These are phyloP conservation scores for Claviceps spartinae DNA, from an alignment of 2,329 filamentous ascomycete genomes.

Conservation along the genomic window DNA sequence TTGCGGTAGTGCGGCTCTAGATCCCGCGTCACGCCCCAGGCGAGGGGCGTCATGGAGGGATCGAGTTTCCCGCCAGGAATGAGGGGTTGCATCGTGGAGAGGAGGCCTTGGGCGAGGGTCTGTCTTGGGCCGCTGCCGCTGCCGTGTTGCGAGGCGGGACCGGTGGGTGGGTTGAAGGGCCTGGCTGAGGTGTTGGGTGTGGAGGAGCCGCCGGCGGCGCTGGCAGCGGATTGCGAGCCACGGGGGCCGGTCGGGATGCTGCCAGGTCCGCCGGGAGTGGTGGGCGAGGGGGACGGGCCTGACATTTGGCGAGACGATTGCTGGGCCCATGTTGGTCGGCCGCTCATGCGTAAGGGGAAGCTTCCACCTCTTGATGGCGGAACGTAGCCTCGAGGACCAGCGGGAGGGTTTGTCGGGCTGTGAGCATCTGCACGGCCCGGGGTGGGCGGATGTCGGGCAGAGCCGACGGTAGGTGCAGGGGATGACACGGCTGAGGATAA, in stretches of 20 bases:
- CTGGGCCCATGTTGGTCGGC: constrained; percentile 32
- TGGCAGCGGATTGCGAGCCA: constrained; percentile 11
- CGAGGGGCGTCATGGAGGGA: constrained; percentile 28
- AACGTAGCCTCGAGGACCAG: constrained; percentile 41
- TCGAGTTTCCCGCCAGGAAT: constrained; percentile 43
- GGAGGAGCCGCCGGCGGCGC: constrained; percentile 21
- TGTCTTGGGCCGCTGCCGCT: constrained; percentile 23
- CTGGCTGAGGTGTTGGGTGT: constrained; percentile 26
- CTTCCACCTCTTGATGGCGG: constrained; percentile 27
- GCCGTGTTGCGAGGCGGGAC: constrained; percentile 31
- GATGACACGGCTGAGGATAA: constrained; percentile 23
- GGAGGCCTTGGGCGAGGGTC: constrained; percentile 37
- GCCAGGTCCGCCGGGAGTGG: constrained; percentile 25
- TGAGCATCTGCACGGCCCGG: constrained; percentile 25
- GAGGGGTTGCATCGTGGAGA: constrained; percentile 36
- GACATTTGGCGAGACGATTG: constrained; percentile 19
- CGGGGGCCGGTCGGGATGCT: constrained; percentile 37
- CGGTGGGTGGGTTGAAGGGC: constrained; percentile 45
- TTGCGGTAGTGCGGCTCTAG: constrained; percentile 40
- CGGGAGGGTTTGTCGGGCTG: constrained; percentile 36
- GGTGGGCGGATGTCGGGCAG: constrained; percentile 20
- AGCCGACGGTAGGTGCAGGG: constrained; percentile 18
- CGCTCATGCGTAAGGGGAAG: constrained; percentile 30
- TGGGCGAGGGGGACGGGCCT: constrained; percentile 24
- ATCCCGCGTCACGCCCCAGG: constrained; percentile 36